phyloP scores from a whole-genome alignment of 2,329 filamentous ascomycete genomes.

The Phaeosphaeriaceae sp. region DNA sequence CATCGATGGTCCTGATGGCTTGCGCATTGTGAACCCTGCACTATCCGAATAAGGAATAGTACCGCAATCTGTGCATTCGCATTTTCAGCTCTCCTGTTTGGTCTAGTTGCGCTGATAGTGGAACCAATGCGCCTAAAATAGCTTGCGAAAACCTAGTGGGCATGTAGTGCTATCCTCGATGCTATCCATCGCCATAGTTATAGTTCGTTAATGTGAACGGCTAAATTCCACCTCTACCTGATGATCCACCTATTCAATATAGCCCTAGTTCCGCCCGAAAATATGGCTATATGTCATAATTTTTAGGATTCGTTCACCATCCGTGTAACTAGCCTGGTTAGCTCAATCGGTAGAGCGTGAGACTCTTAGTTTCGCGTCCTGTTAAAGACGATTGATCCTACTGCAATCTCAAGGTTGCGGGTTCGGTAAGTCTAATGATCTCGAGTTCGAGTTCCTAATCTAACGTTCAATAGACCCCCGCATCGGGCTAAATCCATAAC shows the following conservation, averaged over 20 bases:
- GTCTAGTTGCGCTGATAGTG: background rate
- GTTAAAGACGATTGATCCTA: conserved; percentile 28
- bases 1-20: background rate
- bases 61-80: background rate
- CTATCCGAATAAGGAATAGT: too few species aligned
- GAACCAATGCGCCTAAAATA: background rate
- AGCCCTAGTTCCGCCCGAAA: too few species aligned
- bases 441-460: background rate
- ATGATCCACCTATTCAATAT: background rate
- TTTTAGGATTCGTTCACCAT: background rate
- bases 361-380: conserved; percentile 43
- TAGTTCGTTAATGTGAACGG: background rate
- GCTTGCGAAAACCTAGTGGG: too few species aligned
- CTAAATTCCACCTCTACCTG: background rate
- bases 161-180: background rate
- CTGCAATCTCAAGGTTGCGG: conserved; percentile 45
- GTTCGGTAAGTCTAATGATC: conserved; percentile 20
- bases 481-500: conserved; percentile 31
- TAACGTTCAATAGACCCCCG: conserved; percentile 47
- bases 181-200: background rate
- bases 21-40: background rate
- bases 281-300: background rate
- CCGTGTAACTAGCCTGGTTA: background rate
- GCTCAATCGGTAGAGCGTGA: conserved; percentile 51
- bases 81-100: background rate